Base-by-base conservation (phyloP, 306 rosid species). In the Medicago lupulina region DNA sequence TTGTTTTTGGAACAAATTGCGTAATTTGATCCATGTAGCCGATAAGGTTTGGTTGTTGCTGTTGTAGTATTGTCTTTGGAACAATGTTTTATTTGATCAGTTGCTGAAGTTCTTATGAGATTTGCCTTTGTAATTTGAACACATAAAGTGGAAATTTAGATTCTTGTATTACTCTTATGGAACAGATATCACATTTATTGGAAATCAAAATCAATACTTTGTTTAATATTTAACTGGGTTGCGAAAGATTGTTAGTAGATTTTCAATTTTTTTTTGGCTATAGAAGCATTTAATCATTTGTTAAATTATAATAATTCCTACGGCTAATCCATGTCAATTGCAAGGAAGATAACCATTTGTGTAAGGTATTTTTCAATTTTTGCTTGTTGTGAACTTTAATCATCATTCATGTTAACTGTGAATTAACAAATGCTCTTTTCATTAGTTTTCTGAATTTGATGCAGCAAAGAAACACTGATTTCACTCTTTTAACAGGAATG, bases 401-500 rank as follows among this genome's bases (percentile, higher is more conserved):
- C 73, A 62, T 68, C 67, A 21, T 73, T 79, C 70, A 57, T 19
- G 6, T 47, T 46, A 46, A 46, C 16, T 46, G 16, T 64, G 46
- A 74, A 73, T 66, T 73, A 38, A 60, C 21, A 18, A 12, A 28
- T 63, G 73, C 31, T 63, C 57, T 78, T 70, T 62, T 79, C 54
- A 16, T 69, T 73, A 59, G 83, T 71, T 43, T 28, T 77, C 71
- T 79, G 55, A 61, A 71, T 82, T 74, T 82, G 86, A 55, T 69
- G 84, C 87, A 67, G 88, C 82, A 61, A 64, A 79, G 75, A 80
- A 47, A 50, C 59, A 55, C 5, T 62, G 54, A 61, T 76, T 61
- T 79, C 63, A 23, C 69, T 76, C 57, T 76, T 71, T 41, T 54
- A 80, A 79, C 71, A 82, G 54, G 85, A 74, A 80, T 76, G 71